phyloP scores from a whole-genome alignment of 2,329 filamentous ascomycete species.

The Neurospora sp. region DNA sequence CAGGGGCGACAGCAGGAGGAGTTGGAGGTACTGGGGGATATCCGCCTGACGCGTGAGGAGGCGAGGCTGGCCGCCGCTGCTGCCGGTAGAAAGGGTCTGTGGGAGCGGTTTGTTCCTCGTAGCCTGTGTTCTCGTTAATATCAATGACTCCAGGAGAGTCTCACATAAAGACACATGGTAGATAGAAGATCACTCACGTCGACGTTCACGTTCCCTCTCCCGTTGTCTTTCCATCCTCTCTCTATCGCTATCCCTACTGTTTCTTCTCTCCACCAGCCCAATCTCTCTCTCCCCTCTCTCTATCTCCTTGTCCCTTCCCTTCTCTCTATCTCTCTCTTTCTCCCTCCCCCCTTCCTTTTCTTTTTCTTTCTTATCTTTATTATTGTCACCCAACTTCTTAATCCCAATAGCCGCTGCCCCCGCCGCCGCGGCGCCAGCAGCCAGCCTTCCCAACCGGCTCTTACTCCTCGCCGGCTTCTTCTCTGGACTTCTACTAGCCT shows the following conservation, averaged over 20 bases:
- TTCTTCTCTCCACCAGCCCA: slow-evolving; percentile 12
- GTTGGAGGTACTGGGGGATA: slow-evolving; percentile 29
- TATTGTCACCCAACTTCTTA: slow-evolving; percentile 45
- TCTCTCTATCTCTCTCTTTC: slow-evolving; percentile 19
- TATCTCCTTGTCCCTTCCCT: slow-evolving; percentile 18
- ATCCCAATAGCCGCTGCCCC: slow-evolving; percentile 54
- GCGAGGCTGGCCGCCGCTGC: slow-evolving; percentile 29
- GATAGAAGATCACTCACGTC: slow-evolving; percentile 19
- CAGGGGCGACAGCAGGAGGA: slow-evolving; percentile 1
- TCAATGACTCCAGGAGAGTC: slow-evolving; percentile 14
- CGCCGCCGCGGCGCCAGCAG: slow-evolving; percentile 42
- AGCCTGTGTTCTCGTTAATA: slow-evolving; percentile 27
- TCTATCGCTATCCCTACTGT: slow-evolving; percentile 17
- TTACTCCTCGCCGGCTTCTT: slow-evolving; percentile 37
- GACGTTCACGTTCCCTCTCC: slow-evolving; percentile 22
- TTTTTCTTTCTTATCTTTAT: slow-evolving; percentile 22
- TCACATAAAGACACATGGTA: neutral
- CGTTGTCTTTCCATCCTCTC: slow-evolving; percentile 20
- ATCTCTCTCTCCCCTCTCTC: slow-evolving; percentile 12
- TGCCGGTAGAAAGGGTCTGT: neutral
- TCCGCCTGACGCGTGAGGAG: slow-evolving; percentile 41
- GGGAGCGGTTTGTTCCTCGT: slow-evolving; percentile 25
- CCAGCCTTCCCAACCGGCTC: slow-evolving; percentile 44
- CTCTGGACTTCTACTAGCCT: slow-evolving; percentile 14
- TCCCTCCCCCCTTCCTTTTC: slow-evolving; percentile 22